Conservation (phyloP, 805 yeast genomes). For the Kluyveromyces nonfermentans region DNA sequence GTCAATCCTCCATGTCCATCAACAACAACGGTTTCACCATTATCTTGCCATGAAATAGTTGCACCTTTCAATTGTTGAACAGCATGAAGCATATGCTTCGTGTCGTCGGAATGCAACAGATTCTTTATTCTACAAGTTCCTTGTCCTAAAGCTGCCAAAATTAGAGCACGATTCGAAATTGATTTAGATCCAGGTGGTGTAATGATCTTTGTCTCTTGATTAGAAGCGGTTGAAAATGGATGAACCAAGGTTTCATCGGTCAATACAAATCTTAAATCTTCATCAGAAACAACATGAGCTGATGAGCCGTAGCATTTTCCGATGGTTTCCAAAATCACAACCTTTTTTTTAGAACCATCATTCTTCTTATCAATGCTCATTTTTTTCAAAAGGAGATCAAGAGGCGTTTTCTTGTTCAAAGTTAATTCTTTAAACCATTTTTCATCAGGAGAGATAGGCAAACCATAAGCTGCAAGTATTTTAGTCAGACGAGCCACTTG, state of each 20-base stretch:
- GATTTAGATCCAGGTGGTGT: constrained; percentile 97
- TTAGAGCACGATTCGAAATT: constrained; percentile 88
- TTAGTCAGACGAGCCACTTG: constrained; percentile 87
- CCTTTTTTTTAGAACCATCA: constrained; percentile 83
- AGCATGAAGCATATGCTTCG: constrained; percentile 89
- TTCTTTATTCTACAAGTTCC: constrained; percentile 81
- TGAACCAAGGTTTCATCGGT: constrained; percentile 72
- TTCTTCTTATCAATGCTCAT: constrained; percentile 97
- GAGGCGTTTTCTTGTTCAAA: constrained; percentile 60
- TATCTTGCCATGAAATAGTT: constrained; percentile 68
- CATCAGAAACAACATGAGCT: constrained; percentile 78
- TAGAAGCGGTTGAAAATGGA: constrained; percentile 36
- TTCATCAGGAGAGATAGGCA: constrained; percentile 75
- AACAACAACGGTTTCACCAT: constrained; percentile 81
- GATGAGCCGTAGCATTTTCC: constrained; percentile 84
- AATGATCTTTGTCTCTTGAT: constrained; percentile 33
- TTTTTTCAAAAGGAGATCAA: constrained; percentile 61
- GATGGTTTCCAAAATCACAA: constrained; percentile 72
- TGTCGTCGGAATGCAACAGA: constrained; percentile 90
- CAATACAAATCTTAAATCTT: constrained; percentile 68
- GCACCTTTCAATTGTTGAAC: constrained; percentile 76
- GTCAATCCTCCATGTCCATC: constrained; percentile 76
- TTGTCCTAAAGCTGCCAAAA: constrained; percentile 82
- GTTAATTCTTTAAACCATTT: constrained; percentile 62
- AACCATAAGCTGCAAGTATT: constrained; percentile 73